phyloP scores from a whole-genome alignment of 192 early-diverging fungal species.

The Backusella circina region DNA sequence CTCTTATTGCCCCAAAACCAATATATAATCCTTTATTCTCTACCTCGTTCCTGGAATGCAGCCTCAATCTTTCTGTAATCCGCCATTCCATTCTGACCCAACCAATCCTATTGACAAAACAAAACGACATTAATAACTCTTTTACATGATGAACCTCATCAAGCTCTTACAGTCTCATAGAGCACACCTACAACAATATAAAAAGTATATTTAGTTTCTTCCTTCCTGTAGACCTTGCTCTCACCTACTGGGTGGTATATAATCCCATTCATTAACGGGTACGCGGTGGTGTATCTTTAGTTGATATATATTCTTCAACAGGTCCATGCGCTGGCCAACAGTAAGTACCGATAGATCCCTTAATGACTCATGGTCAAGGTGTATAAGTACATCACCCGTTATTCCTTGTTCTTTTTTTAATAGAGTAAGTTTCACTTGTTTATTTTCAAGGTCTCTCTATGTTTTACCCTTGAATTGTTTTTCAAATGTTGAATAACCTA shows the following conservation, averaged over 20 bases:
- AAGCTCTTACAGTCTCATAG: constrained; percentile 50
- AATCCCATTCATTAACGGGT: constrained; percentile 80
- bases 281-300: constrained; percentile 77
- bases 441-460: neutral
- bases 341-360: constrained; percentile 84
- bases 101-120: constrained; percentile 35
- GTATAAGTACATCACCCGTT: constrained; percentile 82
- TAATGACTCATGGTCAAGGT: constrained; percentile 88
- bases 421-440: neutral
- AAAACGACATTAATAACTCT: neutral
- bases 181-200: constrained; percentile 36
- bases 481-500: constrained; percentile 54
- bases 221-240: neutral
- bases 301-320: constrained; percentile 89
- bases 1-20: neutral
- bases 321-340: constrained; percentile 81
- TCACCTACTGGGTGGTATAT: constrained; percentile 70
- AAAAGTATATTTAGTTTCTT: neutral
- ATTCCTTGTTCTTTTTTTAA: constrained; percentile 74
- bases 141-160: neutral
- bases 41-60: constrained; percentile 47
- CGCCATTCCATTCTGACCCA: constrained; percentile 39
- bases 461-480: constrained; percentile 51
- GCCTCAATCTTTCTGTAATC: constrained; percentile 46
- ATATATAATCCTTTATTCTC: neutral